phyloP scores from a whole-genome alignment of 441 rosid species.

The Capsella rubella region DNA sequence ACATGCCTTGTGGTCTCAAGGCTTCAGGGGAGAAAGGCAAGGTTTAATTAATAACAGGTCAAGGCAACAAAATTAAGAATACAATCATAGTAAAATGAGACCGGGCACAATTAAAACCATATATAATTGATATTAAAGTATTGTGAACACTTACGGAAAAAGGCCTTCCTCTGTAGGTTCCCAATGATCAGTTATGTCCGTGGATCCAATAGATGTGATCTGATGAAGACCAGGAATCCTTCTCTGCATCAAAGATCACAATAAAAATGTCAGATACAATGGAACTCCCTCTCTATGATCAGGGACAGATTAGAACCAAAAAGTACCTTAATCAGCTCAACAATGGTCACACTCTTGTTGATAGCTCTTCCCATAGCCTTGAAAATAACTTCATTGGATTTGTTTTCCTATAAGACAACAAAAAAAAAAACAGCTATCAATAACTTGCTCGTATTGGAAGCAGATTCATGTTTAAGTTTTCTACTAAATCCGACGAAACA shows the following conservation, averaged over 20 bases:
- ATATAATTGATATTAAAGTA: constrained; percentile 22
- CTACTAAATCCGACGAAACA: not conserved
- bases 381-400: constrained; percentile 73
- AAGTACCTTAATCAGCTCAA: constrained; percentile 84
- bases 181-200: constrained; percentile 93
- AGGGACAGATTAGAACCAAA: not conserved
- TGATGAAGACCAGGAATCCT: constrained; percentile 93
- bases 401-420: constrained; percentile 64
- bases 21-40: constrained; percentile 13
- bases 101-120: not conserved
- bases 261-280: constrained; percentile 5
- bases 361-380: constrained; percentile 99
- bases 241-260: constrained; percentile 57
- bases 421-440: not conserved
- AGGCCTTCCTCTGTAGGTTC: constrained; percentile 99
- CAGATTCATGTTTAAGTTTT: not conserved
- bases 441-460: not conserved
- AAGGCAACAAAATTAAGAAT: not conserved
- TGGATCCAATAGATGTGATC: constrained; percentile 79
- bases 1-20: constrained; percentile 94
- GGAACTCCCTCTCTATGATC: not conserved
- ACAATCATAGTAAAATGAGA: not conserved
- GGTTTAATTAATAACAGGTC: not conserved
- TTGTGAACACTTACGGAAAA: constrained; percentile 60
- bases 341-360: constrained; percentile 88